Percentiles rank a stretch among this genome's conserved stretches.
Evolutionary conservation across 2,329 filamentous ascomycete genomes (phyloP).

Genomic region (Fusarium sterilihyphosum): DNA sequence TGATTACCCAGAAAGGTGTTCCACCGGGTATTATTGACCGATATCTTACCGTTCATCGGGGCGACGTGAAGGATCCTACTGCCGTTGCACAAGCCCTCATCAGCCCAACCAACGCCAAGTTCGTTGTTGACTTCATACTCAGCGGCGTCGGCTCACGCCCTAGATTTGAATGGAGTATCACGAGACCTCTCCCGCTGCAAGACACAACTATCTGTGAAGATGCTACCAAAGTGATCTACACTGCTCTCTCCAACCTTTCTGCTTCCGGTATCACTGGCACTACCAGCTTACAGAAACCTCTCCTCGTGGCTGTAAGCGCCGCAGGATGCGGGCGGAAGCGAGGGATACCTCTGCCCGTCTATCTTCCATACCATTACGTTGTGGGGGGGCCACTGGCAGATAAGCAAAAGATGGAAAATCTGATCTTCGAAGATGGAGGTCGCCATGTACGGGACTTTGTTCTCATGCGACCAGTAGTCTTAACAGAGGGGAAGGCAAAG

Average conservation of each 20-base stretch:
- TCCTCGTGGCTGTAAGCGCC: neutral
- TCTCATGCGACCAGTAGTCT: neutral
- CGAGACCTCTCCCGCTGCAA: neutral
- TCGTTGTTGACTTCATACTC: neutral
- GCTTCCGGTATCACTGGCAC: neutral
- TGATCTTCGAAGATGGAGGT: neutral
- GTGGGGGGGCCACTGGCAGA: neutral
- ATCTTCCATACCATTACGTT: neutral
- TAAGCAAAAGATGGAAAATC: neutral
- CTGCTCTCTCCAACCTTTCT: neutral
- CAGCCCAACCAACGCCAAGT: neutral
- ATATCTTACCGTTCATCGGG: neutral
- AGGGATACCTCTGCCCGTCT: neutral
- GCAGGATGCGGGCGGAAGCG: neutral
- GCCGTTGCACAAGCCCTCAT: neutral
- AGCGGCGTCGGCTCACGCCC: neutral
- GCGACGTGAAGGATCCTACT: neutral
- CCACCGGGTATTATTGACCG: neutral
- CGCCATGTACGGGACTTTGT: neutral
- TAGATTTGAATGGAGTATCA: neutral
- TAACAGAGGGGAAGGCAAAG: neutral
- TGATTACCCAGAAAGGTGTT: neutral
- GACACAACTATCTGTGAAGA: neutral
- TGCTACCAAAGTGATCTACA: neutral
- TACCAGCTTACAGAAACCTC: neutral